Evolutionary conservation across 1,139 yeast species (phyloP).

Genomic region (Pichia terricola): DNA sequence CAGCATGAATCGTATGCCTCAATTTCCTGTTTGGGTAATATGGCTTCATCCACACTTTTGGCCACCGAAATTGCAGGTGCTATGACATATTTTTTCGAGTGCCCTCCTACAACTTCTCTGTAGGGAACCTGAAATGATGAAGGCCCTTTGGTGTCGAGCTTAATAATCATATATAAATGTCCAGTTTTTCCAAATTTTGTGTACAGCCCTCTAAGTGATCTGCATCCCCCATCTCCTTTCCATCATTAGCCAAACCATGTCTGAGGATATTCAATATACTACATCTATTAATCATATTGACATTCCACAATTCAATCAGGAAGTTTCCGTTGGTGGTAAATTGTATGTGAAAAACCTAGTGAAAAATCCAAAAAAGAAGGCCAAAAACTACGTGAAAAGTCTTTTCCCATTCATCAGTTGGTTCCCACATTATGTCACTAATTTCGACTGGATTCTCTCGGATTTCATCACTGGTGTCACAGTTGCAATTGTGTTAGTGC

Average conservation of each 20-base stretch:
- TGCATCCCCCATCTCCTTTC: not conserved
- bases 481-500: conserved; percentile 85
- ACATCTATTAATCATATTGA: not conserved
- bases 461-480: conserved; percentile 89
- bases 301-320: conserved; percentile 13
- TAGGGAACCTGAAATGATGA: no score
- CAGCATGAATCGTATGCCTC: no score
- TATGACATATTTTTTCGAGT: no score
- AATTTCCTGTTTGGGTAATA: no score
- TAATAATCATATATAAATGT: no score
- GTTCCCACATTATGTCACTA: conserved; percentile 72
- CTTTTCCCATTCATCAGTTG: conserved; percentile 71
- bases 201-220: not conserved
- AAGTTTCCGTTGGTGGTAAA: conserved; percentile 29
- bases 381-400: conserved; percentile 43
- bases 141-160: no score
- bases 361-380: conserved; percentile 32
- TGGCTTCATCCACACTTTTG: no score
- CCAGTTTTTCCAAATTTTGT: no score
- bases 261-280: not conserved
- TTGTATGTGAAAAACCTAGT: conserved; percentile 35
- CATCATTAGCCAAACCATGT: not conserved
- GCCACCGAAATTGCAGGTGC: no score
- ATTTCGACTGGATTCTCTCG: conserved; percentile 55
- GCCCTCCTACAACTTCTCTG: no score